Conservation (phyloP, 345 rosid genomes). For the Schrenkiella parvula region DNA sequence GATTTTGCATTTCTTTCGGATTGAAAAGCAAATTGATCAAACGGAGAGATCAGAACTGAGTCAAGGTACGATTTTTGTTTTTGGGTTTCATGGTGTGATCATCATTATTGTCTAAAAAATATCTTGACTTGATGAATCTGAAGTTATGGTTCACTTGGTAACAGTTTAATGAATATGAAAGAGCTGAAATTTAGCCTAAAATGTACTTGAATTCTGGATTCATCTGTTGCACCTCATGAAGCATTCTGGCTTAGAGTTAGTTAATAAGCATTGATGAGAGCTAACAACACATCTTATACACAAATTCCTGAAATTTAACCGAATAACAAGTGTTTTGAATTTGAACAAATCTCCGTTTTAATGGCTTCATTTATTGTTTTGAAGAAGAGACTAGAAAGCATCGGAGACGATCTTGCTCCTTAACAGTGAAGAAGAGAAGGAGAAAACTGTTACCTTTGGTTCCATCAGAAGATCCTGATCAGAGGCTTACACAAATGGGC, state of each 20-base stretch:
- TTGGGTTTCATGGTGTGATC: neutral
- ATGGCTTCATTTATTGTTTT: constrained; percentile 1
- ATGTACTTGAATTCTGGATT: neutral
- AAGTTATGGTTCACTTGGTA: neutral
- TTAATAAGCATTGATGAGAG: neutral
- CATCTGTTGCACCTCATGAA: neutral
- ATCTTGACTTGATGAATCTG: constrained; percentile 6
- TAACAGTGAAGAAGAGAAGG: constrained; percentile 75
- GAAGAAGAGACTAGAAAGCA: constrained; percentile 47
- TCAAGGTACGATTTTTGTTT: constrained; percentile 49
- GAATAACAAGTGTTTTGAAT: neutral
- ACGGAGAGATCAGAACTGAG: constrained; percentile 30
- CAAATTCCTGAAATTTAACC: neutral
- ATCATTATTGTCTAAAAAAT: constrained; percentile 9
- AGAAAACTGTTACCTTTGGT: constrained; percentile 65
- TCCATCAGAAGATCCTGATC: constrained; percentile 65
- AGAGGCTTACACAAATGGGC: constrained; percentile 66
- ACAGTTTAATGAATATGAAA: neutral
- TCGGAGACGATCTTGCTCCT: constrained; percentile 56
- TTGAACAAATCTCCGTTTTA: neutral
- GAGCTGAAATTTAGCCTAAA: neutral
- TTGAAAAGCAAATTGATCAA: constrained; percentile 43
- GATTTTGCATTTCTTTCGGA: constrained; percentile 74
- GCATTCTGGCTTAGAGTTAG: neutral
- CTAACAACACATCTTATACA: neutral